Conservation (phyloP, 2,329 filamentous ascomycete genomes). For the Juglanconis oblonga region DNA sequence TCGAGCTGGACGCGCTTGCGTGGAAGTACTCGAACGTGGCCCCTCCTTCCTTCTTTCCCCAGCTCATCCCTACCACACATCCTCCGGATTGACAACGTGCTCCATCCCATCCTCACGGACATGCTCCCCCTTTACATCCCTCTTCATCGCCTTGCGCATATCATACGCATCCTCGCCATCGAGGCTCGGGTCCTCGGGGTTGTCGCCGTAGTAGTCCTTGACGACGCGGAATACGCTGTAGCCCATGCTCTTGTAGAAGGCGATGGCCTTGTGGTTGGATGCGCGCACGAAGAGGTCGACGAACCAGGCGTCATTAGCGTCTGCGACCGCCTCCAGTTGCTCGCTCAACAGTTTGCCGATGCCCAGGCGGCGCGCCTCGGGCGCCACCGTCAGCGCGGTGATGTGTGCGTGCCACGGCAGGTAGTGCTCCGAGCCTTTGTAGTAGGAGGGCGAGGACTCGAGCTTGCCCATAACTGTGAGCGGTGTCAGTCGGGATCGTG, state of each 20-base stretch:
- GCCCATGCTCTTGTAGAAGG: slow-evolving; percentile 86
- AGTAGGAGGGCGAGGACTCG: slow-evolving; percentile 76
- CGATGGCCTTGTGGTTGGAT: slow-evolving; percentile 83
- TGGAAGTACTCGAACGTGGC: background rate
- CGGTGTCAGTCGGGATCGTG: slow-evolving; percentile 24
- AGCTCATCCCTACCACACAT: slow-evolving; percentile 67
- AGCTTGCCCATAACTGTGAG: slow-evolving; percentile 89
- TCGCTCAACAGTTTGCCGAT: slow-evolving; percentile 81
- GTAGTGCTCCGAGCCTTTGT: slow-evolving; percentile 78
- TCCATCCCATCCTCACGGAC: slow-evolving; percentile 78
- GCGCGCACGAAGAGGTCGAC: slow-evolving; percentile 91
- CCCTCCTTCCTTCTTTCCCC: background rate
- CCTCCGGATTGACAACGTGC: slow-evolving; percentile 73
- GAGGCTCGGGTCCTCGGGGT: slow-evolving; percentile 61
- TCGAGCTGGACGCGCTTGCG: background rate
- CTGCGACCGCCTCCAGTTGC: slow-evolving; percentile 77
- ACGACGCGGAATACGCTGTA: slow-evolving; percentile 89
- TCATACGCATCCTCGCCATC: slow-evolving; percentile 86
- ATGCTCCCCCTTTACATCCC: slow-evolving; percentile 74
- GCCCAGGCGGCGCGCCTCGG: slow-evolving; percentile 78
- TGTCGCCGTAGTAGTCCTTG: slow-evolving; percentile 89
- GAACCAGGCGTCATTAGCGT: slow-evolving; percentile 86
- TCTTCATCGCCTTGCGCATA: slow-evolving; percentile 88
- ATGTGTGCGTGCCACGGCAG: slow-evolving; percentile 99
- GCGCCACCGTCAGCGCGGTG: slow-evolving; percentile 89